Base-by-base conservation (phyloP, 1,284 basidiomycete genomes). In the Porodaedalea pini region DNA sequence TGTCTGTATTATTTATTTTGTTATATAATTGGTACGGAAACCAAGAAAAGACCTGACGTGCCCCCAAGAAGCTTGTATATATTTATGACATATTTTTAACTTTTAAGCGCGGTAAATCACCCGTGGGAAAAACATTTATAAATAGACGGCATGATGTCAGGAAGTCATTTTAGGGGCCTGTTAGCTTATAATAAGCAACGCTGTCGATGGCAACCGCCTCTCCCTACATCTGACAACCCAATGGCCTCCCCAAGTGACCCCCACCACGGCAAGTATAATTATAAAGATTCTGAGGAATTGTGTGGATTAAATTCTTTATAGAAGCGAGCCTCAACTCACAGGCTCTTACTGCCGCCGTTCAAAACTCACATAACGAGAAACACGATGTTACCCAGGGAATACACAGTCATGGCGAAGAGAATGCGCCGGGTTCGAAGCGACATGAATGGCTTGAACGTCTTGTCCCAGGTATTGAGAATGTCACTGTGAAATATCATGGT, bases 381-480 rank as follows among this genome's bases (percentile, higher is more conserved):
- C 40, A 50, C 29, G 58, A 60, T 21, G 58, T 56, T 13, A 48
- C 54, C 4, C 36, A 60, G 19, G 43, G 45, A 10, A 60, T 60
- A 11, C 58, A 60, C 31, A 39, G 25, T 13, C 58, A 60, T 45
- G 58, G 36, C 7, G 48, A 56, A 11, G 6, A 13, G 25, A 29
- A 17, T 34, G 17, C 49, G n/a, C 32, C 31, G 17, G 45, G 10
- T 4, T 27, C 51, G 32, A 60, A 56, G 37, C 54, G 50, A 1
- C 59, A 63, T 51, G 53, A 44, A 15, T 61, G 62, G 61, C 59
- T 64, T 19, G 54, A 60, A 36, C 72, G 69, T 39, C 67, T 82
- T 32, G 72, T 85, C 13, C 83, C 83, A 1, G 79, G 80, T 21
- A 70, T 85, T 40, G 75, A 85, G 68, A 73, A 74, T 54, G 68